phyloP scores from a whole-genome alignment of 257 asterid genomes.

The Eustoma russellianum region DNA sequence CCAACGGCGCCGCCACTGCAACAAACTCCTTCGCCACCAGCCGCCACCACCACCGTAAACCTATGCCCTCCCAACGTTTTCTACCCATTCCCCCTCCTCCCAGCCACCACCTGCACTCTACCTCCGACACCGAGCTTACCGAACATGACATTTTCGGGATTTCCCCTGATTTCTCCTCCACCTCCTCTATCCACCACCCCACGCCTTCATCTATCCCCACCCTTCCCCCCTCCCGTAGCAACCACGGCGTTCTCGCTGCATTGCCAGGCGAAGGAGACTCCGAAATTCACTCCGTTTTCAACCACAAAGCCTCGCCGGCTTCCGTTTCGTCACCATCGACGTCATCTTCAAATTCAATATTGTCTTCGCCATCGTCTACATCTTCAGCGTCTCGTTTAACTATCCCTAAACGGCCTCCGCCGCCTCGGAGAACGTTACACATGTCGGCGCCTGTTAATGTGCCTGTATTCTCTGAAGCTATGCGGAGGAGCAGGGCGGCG shows the following conservation, averaged over 20 bases:
- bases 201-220: conserved; percentile 3
- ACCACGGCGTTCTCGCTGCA: conserved; percentile 53
- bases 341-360: not conserved
- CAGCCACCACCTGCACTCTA: conserved; percentile 15
- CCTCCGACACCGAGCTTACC: conserved; percentile 31
- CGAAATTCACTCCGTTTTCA: conserved; percentile 37
- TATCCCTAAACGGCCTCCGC: conserved; percentile 34
- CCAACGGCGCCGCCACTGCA: not conserved
- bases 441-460: conserved; percentile 68
- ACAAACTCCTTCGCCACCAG: not conserved
- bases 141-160: conserved; percentile 52
- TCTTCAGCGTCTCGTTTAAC: conserved; percentile 27
- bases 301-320: conserved; percentile 45
- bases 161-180: conserved; percentile 24
- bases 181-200: conserved; percentile 7
- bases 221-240: conserved; percentile 2
- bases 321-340: conserved; percentile 1
- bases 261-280: conserved; percentile 19
- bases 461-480: conserved; percentile 38
- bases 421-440: conserved; percentile 16
- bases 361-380: conserved; percentile 32
- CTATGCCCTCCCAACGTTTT: conserved; percentile 28
- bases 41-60: conserved; percentile 13
- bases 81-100: conserved; percentile 22
- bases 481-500: conserved; percentile 23